Conservation (phyloP, 208 protist genomes). For the Leishmania martiniquensis region DNA sequence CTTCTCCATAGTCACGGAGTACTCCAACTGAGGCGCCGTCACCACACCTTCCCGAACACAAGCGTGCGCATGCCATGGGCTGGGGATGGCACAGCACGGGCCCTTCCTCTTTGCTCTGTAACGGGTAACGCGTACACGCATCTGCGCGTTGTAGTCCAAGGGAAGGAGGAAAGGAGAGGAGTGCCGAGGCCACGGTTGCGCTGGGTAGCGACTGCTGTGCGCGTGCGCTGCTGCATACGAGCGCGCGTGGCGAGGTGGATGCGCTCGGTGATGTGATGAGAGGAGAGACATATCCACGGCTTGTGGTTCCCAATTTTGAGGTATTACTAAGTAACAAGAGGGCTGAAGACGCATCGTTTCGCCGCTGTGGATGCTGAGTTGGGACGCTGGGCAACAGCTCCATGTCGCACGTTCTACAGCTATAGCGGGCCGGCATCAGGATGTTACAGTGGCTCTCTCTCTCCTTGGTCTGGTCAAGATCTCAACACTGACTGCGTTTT, state of each 20-base stretch:
- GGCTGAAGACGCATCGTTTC: background rate
- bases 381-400: too few relatives aligned
- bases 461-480: too few relatives aligned
- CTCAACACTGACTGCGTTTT: too few relatives aligned
- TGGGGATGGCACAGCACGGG: background rate
- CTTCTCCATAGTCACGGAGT: conserved; percentile 63
- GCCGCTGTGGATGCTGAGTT: background rate
- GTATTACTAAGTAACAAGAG: background rate
- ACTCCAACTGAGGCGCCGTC: conserved; percentile 24
- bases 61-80: background rate
- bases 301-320: background rate
- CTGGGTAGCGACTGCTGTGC: background rate
- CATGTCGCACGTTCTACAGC: too few relatives aligned
- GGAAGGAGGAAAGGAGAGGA: too few relatives aligned
- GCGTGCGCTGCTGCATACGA: background rate
- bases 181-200: background rate
- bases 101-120: background rate
- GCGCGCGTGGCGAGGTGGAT: background rate
- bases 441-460: too few relatives aligned
- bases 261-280: background rate
- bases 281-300: too few relatives aligned
- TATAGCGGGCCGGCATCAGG: too few relatives aligned
- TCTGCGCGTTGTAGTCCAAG: background rate
- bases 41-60: background rate
- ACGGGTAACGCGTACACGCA: background rate